A percentile compares a stretch with the other conserved stretches of the same genome.
Evolutionary conservation across 192 early-diverging fungal species (phyloP).

Genomic region (Coemansia sp.): DNA sequence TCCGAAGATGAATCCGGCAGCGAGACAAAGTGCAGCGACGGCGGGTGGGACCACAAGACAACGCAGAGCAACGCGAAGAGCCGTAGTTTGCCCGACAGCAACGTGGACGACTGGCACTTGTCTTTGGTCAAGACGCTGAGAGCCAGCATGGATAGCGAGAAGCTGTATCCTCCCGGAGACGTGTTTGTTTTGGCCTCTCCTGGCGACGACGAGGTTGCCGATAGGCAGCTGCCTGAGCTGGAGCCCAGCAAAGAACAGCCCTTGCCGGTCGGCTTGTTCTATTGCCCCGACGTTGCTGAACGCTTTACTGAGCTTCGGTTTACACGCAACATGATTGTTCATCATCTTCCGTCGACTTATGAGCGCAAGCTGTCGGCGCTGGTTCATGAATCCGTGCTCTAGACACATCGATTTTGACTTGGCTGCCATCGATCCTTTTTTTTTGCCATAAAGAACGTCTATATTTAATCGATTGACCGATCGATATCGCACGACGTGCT

Average conservation of each 20-base stretch:
- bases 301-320: constrained; percentile 79
- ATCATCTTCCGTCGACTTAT: constrained; percentile 73
- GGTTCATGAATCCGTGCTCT: constrained; percentile 21
- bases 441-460: too few relatives aligned
- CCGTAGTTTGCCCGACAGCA: neutral
- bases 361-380: constrained; percentile 56
- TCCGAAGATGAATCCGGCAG: neutral
- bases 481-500: too few relatives aligned
- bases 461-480: too few relatives aligned
- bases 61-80: constrained; percentile 14
- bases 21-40: constrained; percentile 2
- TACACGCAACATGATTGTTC: constrained; percentile 74
- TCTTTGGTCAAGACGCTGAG: constrained; percentile 76
- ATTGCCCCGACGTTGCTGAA: constrained; percentile 71
- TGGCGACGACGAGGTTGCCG: constrained; percentile 39
- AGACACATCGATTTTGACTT: neutral
- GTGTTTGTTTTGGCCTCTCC: constrained; percentile 60
- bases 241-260: constrained; percentile 8
- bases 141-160: constrained; percentile 80
- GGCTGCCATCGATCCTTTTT: too few relatives aligned
- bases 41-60: constrained; percentile 15
- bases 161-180: constrained; percentile 76
- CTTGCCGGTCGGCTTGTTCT: constrained; percentile 55
- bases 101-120: constrained; percentile 76
- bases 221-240: constrained; percentile 19